A percentile compares a stretch with the other conserved stretches of the same genome.
Conservation (phyloP, 148 eudicot genomes). For the Talinum fruticosum region DNA sequence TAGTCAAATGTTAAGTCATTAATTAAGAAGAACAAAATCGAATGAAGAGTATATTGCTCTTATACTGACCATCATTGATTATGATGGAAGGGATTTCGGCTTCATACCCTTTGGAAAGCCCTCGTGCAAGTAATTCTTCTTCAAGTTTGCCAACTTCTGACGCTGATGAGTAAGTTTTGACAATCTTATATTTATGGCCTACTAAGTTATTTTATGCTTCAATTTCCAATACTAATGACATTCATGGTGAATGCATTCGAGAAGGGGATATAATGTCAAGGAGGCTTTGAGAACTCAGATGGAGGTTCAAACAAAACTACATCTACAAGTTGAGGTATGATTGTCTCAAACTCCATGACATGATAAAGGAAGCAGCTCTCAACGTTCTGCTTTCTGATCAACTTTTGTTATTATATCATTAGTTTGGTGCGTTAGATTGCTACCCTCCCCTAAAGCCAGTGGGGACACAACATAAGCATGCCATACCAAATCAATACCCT, state of each 20-base stretch:
- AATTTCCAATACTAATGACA: not conserved
- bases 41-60: not conserved
- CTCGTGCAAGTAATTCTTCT: constrained; percentile 55
- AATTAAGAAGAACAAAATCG: too few species aligned
- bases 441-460: too few species aligned
- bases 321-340: constrained; percentile 77
- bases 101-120: constrained; percentile 58
- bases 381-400: too few species aligned
- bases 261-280: constrained; percentile 70
- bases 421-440: too few species aligned
- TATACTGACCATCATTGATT: constrained; percentile 16
- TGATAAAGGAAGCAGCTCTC: not conserved
- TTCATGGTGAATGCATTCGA: constrained; percentile 15
- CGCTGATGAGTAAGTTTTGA: constrained; percentile 60
- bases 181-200: constrained; percentile 6
- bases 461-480: too few species aligned
- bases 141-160: constrained; percentile 63
- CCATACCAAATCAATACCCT: too few species aligned
- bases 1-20: not conserved
- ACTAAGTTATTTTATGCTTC: not conserved
- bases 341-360: not conserved
- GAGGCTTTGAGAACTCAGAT: constrained; percentile 81
- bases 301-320: constrained; percentile 83
- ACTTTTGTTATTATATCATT: too few species aligned
- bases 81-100: constrained; percentile 46